Evolutionary conservation across 176 grass and related monocot genomes (phyloP).

Genomic region (Avena insularis): DNA sequence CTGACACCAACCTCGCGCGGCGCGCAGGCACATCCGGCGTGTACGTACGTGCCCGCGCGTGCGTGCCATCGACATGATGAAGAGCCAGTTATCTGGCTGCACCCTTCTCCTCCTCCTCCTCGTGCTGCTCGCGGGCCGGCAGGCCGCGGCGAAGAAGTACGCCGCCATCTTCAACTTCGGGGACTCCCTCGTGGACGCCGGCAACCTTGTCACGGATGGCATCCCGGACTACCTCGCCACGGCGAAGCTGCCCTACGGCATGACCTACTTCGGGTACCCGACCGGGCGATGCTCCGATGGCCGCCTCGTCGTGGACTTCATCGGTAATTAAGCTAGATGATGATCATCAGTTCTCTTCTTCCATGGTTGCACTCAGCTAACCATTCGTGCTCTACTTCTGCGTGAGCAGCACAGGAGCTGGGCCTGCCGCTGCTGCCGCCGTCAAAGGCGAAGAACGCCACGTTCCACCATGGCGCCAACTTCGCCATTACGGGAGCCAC

Average conservation of each 20-base stretch:
- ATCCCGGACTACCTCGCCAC: slow-evolving; percentile 82
- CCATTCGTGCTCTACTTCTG: neutral
- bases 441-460: slow-evolving; percentile 74
- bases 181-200: slow-evolving; percentile 76
- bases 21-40: neutral
- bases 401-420: slow-evolving; percentile 72
- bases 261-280: slow-evolving; percentile 79
- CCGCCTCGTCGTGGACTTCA: slow-evolving; percentile 79
- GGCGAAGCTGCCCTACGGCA: slow-evolving; percentile 69
- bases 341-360: neutral
- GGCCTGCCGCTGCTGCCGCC: slow-evolving; percentile 79
- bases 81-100: slow-evolving; percentile 24
- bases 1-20: slow-evolving; percentile 1
- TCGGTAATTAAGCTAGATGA: slow-evolving; percentile 48
- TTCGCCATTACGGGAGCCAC: slow-evolving; percentile 89
- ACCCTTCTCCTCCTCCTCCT: slow-evolving; percentile 31
- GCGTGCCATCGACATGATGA: slow-evolving; percentile 29
- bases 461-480: slow-evolving; percentile 83
- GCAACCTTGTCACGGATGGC: slow-evolving; percentile 75
- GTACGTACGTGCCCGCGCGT: neutral
- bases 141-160: slow-evolving; percentile 51
- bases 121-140: slow-evolving; percentile 16
- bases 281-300: slow-evolving; percentile 90
- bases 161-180: slow-evolving; percentile 93
- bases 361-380: neutral